Percentiles rank a stretch among this genome's conserved stretches.
phyloP scores from a whole-genome alignment of 169 alveolate genomes.

The Cryptosporidium parvum region DNA sequence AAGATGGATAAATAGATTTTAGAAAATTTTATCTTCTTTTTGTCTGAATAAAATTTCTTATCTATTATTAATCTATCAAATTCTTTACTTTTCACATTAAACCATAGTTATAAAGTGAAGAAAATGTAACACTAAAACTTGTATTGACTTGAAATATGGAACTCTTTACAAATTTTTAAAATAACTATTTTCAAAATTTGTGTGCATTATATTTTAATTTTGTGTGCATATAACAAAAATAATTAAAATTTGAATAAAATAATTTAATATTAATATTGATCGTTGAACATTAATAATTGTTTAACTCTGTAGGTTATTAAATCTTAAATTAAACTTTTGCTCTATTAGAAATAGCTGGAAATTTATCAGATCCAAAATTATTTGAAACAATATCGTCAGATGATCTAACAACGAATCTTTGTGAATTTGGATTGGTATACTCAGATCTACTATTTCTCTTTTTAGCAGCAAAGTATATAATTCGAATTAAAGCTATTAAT shows the following conservation, averaged over 20 bases:
- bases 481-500: slow-evolving; percentile 25
- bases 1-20: neutral
- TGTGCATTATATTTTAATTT: neutral
- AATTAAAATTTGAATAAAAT: neutral
- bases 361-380: slow-evolving; percentile 11
- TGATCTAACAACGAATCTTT: slow-evolving; percentile 48
- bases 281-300: neutral
- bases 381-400: neutral
- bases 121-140: neutral
- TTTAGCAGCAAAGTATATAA: neutral
- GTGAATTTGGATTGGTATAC: neutral
- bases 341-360: slow-evolving; percentile 11
- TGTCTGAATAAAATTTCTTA: neutral
- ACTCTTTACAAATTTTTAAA: neutral
- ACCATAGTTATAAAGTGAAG: neutral
- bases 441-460: neutral
- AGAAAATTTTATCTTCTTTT: neutral
- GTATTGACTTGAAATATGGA: neutral
- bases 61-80: neutral
- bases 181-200: neutral
- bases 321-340: neutral
- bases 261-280: no score
- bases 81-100: neutral
- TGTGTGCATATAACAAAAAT: neutral
- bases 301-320: neutral